Base-by-base conservation (phyloP, 257 asterid species). In the Scutellaria baicalensis region DNA sequence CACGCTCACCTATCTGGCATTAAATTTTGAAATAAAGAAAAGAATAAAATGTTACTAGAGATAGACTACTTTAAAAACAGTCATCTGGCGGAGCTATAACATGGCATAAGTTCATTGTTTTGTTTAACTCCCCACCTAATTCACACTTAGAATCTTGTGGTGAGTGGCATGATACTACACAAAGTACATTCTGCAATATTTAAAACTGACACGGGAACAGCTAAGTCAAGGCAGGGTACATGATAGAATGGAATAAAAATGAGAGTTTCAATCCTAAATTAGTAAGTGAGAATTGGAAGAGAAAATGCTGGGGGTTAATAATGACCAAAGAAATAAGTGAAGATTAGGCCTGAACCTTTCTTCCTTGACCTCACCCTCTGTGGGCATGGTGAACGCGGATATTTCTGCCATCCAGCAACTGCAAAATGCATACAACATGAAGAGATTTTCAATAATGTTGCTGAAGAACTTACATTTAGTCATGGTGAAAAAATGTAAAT, bases 331-430 rank as follows among this genome's bases (percentile, higher is more conserved):
- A 45, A 54, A 31, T 3, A 43, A 42, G 16, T 54, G 65, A 50
- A 45, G 42, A 6, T 45, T 13, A 43, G 61, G 78, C 72, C 73
- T 62, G 59, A 71, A 31, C 81, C 59, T 50, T 73, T 59, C 21
- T 58, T 54, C 75, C 47, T 67, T 58, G 68, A 55, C 50, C 59
- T 80, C 64, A 73, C 65, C 62, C 78, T 58, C 60, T 64, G 51
- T 74, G 74, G 58, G 90, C 90, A 73, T 54, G 66, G 64, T 72
- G 81, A 60, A 88, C 57, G 17, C 92, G 90, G 66, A 90, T 88
- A 62, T 76, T 84, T 79, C 93, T 77, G 50, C 95, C 92, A 74
- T 88, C 95, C 68, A 90, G 75, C 58, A 84, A 66, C 97, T 88
- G 61, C 65, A 71, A 35, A 31, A 73, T 38, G 72, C 66, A 78